A percentile compares a stretch with the other conserved stretches of the same genome.
Evolutionary conservation across 2,329 filamentous ascomycete genomes (phyloP).

Genomic region (Orbilia brochopaga): DNA sequence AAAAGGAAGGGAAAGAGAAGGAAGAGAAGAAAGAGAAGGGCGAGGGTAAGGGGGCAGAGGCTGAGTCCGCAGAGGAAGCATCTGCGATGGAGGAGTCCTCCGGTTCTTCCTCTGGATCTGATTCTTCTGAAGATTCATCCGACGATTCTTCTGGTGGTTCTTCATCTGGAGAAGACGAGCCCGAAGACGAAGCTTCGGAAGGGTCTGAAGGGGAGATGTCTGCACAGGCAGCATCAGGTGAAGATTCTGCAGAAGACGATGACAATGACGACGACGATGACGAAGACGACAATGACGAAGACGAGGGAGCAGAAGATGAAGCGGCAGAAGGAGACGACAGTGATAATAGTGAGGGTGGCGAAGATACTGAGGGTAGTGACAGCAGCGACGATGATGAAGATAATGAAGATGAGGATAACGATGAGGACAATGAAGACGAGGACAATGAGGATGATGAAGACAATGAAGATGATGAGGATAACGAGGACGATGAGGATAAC

Average conservation of each 20-base stretch:
- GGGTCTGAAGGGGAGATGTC: not conserved
- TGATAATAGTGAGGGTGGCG: not conserved
- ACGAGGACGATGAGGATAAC: not conserved
- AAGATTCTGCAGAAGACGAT: not conserved
- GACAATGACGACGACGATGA: not conserved
- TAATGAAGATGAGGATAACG: not conserved
- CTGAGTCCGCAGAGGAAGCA: not conserved
- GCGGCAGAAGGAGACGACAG: not conserved
- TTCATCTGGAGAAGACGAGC: conserved; percentile 2
- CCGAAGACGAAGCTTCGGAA: not conserved
- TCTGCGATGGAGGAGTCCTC: not conserved
- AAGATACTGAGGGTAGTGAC: not conserved
- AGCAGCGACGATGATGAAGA: not conserved
- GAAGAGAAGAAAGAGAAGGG: too few species aligned
- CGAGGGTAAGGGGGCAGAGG: too few species aligned
- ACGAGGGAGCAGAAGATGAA: not conserved
- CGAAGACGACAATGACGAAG: not conserved
- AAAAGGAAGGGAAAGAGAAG: not conserved
- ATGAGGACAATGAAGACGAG: conserved; percentile 1
- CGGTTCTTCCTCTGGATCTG: not conserved
- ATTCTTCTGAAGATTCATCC: conserved; percentile 1
- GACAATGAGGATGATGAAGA: conserved; percentile 2
- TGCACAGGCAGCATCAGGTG: not conserved
- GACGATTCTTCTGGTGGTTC: not conserved
- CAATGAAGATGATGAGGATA: not conserved